These are phyloP conservation scores for Panaeolus papilionaceus DNA, from an alignment of 768 basidiomycete genomes.

Conservation along the genomic window DNA sequence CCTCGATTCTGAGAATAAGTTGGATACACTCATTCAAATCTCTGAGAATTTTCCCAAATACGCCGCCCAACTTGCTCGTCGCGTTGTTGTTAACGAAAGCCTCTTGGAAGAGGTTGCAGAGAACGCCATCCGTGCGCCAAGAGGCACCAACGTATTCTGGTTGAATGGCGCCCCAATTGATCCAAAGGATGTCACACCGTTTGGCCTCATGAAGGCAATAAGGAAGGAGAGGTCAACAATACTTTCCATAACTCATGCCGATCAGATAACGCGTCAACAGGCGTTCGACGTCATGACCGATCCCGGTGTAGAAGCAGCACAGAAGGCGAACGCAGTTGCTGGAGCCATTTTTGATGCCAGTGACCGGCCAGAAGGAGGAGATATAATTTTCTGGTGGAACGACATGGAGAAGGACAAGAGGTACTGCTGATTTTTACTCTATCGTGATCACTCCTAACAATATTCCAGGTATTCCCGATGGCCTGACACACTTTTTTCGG, in stretches of 20 bases:
- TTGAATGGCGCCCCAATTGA: constrained; percentile 75
- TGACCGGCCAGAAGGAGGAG: constrained; percentile 81
- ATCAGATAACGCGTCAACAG: constrained; percentile 60
- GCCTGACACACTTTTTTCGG: constrained; percentile 55
- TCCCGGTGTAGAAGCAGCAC: constrained; percentile 56
- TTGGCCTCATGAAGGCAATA: constrained; percentile 73
- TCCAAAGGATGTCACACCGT: constrained; percentile 71
- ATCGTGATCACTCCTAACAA: constrained; percentile 12
- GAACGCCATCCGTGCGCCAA: constrained; percentile 61
- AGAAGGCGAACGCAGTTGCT: constrained; percentile 52
- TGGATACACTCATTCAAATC: constrained; percentile 67
- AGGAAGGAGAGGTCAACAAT: constrained; percentile 75
- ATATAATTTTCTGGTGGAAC: constrained; percentile 86
- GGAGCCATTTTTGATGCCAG: constrained; percentile 92
- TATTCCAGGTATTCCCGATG: constrained; percentile 55
- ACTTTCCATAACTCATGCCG: constrained; percentile 61
- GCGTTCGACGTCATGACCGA: constrained; percentile 80
- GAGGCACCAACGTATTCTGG: constrained; percentile 70
- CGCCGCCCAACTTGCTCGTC: constrained; percentile 73
- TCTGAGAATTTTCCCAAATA: constrained; percentile 93
- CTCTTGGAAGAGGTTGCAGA: constrained; percentile 60
- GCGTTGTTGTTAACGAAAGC: constrained; percentile 57
- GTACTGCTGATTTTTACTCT: constrained; percentile 42
- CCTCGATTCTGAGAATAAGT: constrained; percentile 57
- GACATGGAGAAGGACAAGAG: constrained; percentile 84